Evolutionary conservation across 2,329 filamentous ascomycete genomes (phyloP), one percentile per base, ranked within the genome.

Genomic region (Fusarium pilosicola): DNA sequence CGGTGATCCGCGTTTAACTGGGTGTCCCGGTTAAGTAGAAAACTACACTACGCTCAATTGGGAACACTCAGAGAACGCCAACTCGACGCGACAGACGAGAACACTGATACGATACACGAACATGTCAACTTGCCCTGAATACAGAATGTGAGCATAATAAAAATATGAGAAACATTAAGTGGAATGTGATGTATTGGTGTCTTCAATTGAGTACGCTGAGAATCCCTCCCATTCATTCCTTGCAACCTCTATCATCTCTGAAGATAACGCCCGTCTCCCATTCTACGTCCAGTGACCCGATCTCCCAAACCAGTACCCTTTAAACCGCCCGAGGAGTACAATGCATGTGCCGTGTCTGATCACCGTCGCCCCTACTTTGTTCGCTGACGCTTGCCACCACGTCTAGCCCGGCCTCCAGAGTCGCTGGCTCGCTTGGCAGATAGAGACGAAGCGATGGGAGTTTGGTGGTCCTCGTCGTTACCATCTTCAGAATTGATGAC

Each of bases 151-250:
- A 51, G 7, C 15, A 18, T 18, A 1, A 11, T 7, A 24, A n/a
- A 0, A 32, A 1, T 0, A 32, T 24, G 5, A 18, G 0, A 6
- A 3, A 4, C 7, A 13, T 3, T 9, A 1, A 3, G 4, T 49
- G 32, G 22, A 32, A 24, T 6, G 15, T 0, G 10, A 7, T 24
- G 1, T 24, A 51, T 51, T 24, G 7, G 22, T 51, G 22, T 24
- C 4, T 24, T 18, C 0, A 24, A 34, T 34, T 20, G 17, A 51
- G 15, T 3, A 14, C 4, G 22, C 8, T 14, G 2, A 32, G 11
- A 4, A n/a, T 0, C 15, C 7, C 11, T n/a, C 15, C 15, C 5
- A 1, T 32, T 32, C 14, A 17, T 32, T 49, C 7, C 22, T 3
- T 3, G 22, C 7, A 32, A 18, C 48, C 30, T 51, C 12, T 11